Conservation (phyloP, 23 red algal species). For the Pyropia haitanensis region DNA sequence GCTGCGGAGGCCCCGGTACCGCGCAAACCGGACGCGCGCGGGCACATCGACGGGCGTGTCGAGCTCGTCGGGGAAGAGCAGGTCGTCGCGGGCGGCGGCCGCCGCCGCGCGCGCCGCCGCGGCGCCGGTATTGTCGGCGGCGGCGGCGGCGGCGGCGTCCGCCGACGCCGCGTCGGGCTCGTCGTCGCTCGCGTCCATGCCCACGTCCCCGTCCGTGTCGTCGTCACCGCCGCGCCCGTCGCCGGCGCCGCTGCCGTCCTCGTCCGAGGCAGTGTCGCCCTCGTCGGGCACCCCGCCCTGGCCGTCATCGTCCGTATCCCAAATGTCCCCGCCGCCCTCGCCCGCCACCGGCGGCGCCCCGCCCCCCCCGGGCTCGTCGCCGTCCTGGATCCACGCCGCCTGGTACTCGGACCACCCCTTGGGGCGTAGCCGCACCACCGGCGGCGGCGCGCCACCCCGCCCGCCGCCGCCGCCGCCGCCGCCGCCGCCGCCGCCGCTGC, state of each 20-base stretch:
- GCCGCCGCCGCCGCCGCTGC: no score
- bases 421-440: not conserved
- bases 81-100: constrained; percentile 34
- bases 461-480: no score
- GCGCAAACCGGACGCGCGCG: constrained; percentile 72
- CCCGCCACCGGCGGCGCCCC: constrained; percentile 13
- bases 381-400: constrained; percentile 11
- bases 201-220: constrained; percentile 3
- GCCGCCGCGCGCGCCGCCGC: constrained; percentile 21
- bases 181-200: constrained; percentile 20
- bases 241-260: no score
- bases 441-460: not conserved
- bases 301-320: constrained; percentile 22
- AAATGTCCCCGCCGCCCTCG: constrained; percentile 6
- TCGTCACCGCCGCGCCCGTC: not conserved
- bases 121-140: constrained; percentile 20
- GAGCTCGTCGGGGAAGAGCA: constrained; percentile 88
- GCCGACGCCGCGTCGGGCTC: constrained; percentile 2
- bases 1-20: constrained; percentile 76
- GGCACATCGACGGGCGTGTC: constrained; percentile 72
- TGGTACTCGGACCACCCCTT: constrained; percentile 1
- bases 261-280: constrained; percentile 7
- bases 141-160: constrained; percentile 8
- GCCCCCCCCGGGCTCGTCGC: constrained; percentile 4
- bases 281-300: constrained; percentile 20